Conservation (phyloP, 768 basidiomycete species). For the Phanerodontia chrysosporium region DNA sequence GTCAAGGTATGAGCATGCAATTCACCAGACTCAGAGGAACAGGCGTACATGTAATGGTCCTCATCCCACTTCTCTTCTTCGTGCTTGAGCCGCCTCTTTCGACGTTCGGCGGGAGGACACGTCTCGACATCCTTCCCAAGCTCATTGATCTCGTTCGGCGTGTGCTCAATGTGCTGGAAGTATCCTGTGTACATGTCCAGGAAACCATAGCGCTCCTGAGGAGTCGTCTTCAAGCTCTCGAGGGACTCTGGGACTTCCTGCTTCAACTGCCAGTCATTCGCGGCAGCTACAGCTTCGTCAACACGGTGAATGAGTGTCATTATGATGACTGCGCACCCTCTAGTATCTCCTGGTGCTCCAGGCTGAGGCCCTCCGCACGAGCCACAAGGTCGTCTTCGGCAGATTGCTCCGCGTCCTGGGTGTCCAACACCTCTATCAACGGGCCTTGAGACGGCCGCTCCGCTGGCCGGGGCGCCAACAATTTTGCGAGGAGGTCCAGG, state of each 20-base stretch:
- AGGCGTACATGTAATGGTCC: slow-evolving; percentile 72
- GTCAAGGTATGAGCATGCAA: slow-evolving; percentile 8
- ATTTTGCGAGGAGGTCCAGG: slow-evolving; percentile 72
- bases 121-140: slow-evolving; percentile 65
- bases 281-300: slow-evolving; percentile 45
- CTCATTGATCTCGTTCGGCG: slow-evolving; percentile 81
- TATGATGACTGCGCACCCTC: slow-evolving; percentile 37
- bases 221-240: slow-evolving; percentile 35
- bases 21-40: background rate
- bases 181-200: slow-evolving; percentile 71
- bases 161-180: slow-evolving; percentile 65
- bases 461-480: slow-evolving; percentile 63
- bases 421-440: slow-evolving; percentile 54
- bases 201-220: slow-evolving; percentile 67
- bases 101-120: slow-evolving; percentile 46
- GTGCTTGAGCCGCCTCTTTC: slow-evolving; percentile 46
- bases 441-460: slow-evolving; percentile 28
- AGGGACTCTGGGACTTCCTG: slow-evolving; percentile 50
- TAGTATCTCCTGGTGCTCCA: slow-evolving; percentile 50
- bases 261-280: slow-evolving; percentile 76
- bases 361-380: slow-evolving; percentile 40
- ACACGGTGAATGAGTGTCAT: background rate
- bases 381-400: slow-evolving; percentile 39
- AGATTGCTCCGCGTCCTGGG: slow-evolving; percentile 16
- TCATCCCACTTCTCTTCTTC: slow-evolving; percentile 81